Evolutionary conservation across 176 grass and related monocot species (phyloP).

Genomic region (Elaeis guineensis): DNA sequence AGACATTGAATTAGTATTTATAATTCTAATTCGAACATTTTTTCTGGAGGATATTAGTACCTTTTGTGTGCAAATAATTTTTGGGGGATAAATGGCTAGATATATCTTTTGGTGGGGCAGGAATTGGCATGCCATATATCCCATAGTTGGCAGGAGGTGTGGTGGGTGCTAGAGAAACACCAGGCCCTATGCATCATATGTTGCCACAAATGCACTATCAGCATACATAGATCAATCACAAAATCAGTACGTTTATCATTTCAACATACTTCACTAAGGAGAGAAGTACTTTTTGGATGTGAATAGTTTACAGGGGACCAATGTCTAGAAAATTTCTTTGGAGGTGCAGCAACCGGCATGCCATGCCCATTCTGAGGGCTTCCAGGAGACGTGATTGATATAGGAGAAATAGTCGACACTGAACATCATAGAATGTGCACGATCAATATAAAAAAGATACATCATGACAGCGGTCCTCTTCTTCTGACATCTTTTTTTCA

Average conservation of each 20-base stretch:
- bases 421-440: too few species aligned
- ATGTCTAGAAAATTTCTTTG: not conserved
- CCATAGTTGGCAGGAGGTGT: not conserved
- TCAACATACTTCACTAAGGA: slow-evolving; percentile 10
- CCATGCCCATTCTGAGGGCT: not conserved
- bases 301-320: not conserved
- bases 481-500: not conserved
- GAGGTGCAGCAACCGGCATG: not conserved
- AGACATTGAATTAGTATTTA: not conserved
- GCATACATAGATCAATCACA: too few species aligned
- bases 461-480: not conserved
- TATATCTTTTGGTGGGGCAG: not conserved
- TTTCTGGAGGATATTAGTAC: too few species aligned
- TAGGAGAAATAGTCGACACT: not conserved
- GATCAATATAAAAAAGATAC: slow-evolving; percentile 13
- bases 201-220: not conserved
- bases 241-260: not conserved
- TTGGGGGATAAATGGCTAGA: not conserved
- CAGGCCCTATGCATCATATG: not conserved
- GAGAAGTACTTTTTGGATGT: slow-evolving; percentile 18
- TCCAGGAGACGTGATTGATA: not conserved
- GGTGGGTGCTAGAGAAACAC: not conserved
- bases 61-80: too few species aligned
- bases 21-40: not conserved
- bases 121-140: not conserved